These are phyloP conservation scores for Simplicillium aogashimaense DNA, from an alignment of 2,329 filamentous ascomycete genomes.

Conservation along the genomic window DNA sequence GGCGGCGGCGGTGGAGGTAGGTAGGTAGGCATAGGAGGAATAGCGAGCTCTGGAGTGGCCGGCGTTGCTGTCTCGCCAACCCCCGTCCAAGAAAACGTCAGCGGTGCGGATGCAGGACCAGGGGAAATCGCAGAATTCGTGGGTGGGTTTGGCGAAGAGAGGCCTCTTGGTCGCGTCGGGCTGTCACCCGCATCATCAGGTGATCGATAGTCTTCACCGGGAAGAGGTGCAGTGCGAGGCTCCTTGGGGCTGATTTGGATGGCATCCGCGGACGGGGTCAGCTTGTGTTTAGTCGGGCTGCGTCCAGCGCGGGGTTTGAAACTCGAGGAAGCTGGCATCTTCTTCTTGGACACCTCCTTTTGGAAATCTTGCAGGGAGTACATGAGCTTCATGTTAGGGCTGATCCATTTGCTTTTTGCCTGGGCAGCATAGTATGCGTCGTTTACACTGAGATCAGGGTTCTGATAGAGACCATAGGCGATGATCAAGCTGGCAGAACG, in stretches of 20 bases:
- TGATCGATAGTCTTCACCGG: constrained; percentile 34
- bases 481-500: constrained; percentile 80
- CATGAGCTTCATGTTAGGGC: constrained; percentile 85
- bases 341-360: constrained; percentile 48
- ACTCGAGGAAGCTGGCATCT: constrained; percentile 31
- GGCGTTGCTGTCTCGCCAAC: constrained; percentile 11
- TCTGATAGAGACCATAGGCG: constrained; percentile 73
- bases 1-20: constrained; percentile 5
- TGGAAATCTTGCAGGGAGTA: constrained; percentile 81
- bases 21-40: not conserved
- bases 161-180: constrained; percentile 37
- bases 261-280: constrained; percentile 49
- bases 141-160: constrained; percentile 35
- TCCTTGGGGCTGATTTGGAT: constrained; percentile 42
- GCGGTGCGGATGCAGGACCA: constrained; percentile 58
- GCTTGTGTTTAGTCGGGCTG: constrained; percentile 49
- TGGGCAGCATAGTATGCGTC: constrained; percentile 77
- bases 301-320: constrained; percentile 39
- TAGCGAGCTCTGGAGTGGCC: not conserved
- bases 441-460: constrained; percentile 67
- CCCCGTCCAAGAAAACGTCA: constrained; percentile 49
- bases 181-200: constrained; percentile 26
- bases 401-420: constrained; percentile 76
- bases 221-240: constrained; percentile 52
- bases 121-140: constrained; percentile 36